A percentile compares a stretch with the other conserved stretches of the same genome.
These are phyloP conservation scores for Chrysoporthe cubensis DNA, from an alignment of 2,329 filamentous ascomycete genomes.

Conservation along the genomic window DNA sequence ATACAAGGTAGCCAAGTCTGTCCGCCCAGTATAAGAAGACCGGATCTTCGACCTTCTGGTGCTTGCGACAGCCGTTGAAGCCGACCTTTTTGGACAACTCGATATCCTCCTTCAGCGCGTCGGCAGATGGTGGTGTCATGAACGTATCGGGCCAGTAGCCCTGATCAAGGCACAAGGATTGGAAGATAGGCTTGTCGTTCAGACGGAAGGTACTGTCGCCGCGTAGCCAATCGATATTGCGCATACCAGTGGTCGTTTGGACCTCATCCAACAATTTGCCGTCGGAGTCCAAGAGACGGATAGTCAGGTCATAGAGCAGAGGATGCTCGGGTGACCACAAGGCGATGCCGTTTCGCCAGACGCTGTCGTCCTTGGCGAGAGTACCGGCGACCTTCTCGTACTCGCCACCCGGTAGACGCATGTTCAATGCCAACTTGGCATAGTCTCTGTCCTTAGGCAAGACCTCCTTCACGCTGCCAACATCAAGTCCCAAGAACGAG, in stretches of 20 bases:
- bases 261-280: slow-evolving; percentile 57
- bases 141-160: slow-evolving; percentile 67
- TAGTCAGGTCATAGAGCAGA: slow-evolving; percentile 57
- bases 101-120: slow-evolving; percentile 55
- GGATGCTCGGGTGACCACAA: slow-evolving; percentile 66
- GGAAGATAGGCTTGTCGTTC: slow-evolving; percentile 63
- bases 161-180: slow-evolving; percentile 63
- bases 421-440: slow-evolving; percentile 49
- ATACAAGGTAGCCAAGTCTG: slow-evolving; percentile 63
- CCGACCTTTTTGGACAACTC: slow-evolving; percentile 62
- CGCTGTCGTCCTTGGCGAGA: slow-evolving; percentile 38
- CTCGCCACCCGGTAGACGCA: slow-evolving; percentile 46
- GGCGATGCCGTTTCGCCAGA: slow-evolving; percentile 60
- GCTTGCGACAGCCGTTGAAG: slow-evolving; percentile 67
- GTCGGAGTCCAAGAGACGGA: slow-evolving; percentile 53
- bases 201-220: slow-evolving; percentile 63
- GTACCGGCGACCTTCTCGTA: slow-evolving; percentile 42
- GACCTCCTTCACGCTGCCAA: slow-evolving; percentile 49
- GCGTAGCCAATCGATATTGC: slow-evolving; percentile 60
- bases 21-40: slow-evolving; percentile 66
- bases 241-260: slow-evolving; percentile 64
- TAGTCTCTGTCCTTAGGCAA: slow-evolving; percentile 55
- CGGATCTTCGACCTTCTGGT: slow-evolving; percentile 67
- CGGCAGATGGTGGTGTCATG: slow-evolving; percentile 58
- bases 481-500: slow-evolving; percentile 50